Evolutionary conservation across 768 basidiomycete species (phyloP).

Genomic region (Pisolithus tinctorius): DNA sequence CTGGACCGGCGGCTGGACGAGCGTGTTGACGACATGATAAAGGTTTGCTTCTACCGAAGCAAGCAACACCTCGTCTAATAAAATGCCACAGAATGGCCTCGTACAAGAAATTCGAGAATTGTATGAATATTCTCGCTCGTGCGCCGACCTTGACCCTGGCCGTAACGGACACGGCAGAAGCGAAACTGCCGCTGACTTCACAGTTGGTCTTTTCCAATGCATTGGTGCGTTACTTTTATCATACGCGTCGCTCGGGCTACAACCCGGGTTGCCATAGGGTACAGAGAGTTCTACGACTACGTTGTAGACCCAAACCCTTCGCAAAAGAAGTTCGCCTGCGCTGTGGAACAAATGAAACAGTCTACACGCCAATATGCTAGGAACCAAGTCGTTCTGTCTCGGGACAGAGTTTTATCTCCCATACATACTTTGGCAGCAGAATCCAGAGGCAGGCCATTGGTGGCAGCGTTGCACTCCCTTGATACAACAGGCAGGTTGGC

Average conservation of each 20-base stretch:
- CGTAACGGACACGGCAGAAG: background rate
- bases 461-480: conserved; percentile 46
- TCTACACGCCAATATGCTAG: conserved; percentile 90
- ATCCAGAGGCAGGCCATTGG: conserved; percentile 16
- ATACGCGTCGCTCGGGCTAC: background rate
- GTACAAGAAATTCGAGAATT: conserved; percentile 69
- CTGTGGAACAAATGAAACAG: conserved; percentile 74
- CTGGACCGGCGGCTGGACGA: conserved; percentile 65
- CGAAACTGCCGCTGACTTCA: conserved; percentile 42
- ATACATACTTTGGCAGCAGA: conserved; percentile 41
- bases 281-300: conserved; percentile 80
- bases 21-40: conserved; percentile 86
- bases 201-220: conserved; percentile 86
- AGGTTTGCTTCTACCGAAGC: conserved; percentile 36
- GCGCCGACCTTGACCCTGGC: background rate
- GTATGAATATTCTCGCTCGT: conserved; percentile 18
- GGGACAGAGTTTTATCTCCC: conserved; percentile 80
- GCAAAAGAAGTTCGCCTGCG: conserved; percentile 40
- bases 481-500: conserved; percentile 56
- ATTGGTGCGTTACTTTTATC: conserved; percentile 52
- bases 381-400: conserved; percentile 85
- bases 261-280: conserved; percentile 49
- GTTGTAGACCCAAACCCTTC: conserved; percentile 38
- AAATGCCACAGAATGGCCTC: conserved; percentile 56
- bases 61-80: background rate